Evolutionary conservation across 768 basidiomycete genomes (phyloP), one percentile per base, ranked within the genome.

Genomic region (Kondoa subrosea): DNA sequence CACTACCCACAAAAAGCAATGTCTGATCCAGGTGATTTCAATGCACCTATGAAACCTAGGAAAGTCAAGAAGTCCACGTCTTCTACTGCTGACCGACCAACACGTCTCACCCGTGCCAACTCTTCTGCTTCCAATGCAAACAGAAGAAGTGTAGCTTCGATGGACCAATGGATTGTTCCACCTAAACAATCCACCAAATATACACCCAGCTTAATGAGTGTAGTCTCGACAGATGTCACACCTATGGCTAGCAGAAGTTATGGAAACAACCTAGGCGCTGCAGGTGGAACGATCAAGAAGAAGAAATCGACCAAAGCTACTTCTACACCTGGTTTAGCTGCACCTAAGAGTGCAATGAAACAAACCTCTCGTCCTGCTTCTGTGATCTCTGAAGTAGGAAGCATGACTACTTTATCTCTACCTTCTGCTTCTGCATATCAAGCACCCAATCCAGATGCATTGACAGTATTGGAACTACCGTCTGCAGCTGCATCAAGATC

Each of bases 301-400:
- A 68, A 68, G 63, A 68, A 68, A 32, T 34, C 62, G 67, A 50
- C 56, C 25, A 62, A 30, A 25, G 34, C 67, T 4, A 40, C 67
- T 34, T 26, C 29, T 27, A 58, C n/a, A 12, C 58, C 21, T 15
- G 16, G 26, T 25, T 26, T 56, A 2, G 31, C 33, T 33, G 63
- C 67, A 14, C 26, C 64, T 17, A 59, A 25, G 31, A 40, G 14
- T 30, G 57, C 50, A 17, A 59, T 40, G 32, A 17, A 32, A 17
- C 57, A 26, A 31, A 29, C 4, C 21, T 61, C 17, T 33, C 50
- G 14, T n/a, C 66, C 3, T 60, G 57, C 8, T 57, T 32, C 59
- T 60, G 60, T 31, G 21, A 32, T 30, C n/a, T 27, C 57, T 17
- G 26, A 50, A 29, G 40, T n/a, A 4, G 33, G 4, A 4, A 4